Conservation (phyloP, 2,329 filamentous ascomycete genomes). For the Chrysoporthe puriensis region DNA sequence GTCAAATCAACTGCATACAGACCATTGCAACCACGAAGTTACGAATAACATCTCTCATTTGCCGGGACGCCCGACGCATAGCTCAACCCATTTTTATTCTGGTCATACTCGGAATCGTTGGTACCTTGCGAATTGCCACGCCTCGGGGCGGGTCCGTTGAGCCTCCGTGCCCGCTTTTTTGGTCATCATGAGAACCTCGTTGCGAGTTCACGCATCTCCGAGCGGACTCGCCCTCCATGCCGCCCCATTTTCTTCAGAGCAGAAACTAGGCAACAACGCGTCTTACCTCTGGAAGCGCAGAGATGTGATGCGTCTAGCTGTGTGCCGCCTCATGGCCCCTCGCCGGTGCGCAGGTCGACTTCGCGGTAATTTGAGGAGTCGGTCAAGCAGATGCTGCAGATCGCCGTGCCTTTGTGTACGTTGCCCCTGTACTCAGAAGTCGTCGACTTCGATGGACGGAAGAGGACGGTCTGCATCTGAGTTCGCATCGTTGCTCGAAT, state of each 20-base stretch:
- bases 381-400: not conserved
- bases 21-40: slow-evolving; percentile 6
- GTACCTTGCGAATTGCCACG: not conserved
- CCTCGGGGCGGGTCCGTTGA: not conserved
- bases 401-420: not conserved
- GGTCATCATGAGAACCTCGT: not conserved
- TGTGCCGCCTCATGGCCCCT: not conserved
- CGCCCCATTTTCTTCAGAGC: not conserved
- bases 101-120: not conserved
- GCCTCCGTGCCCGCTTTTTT: not conserved
- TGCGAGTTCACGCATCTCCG: not conserved
- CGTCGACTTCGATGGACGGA: not conserved
- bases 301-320: not conserved
- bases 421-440: not conserved
- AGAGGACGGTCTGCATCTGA: not conserved
- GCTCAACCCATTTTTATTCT: not conserved
- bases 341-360: not conserved
- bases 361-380: not conserved
- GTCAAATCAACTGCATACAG: not conserved
- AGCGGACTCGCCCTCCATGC: no score
- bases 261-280: not conserved
- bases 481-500: not conserved
- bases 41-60: not conserved
- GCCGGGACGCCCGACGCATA: not conserved
- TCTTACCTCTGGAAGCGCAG: not conserved